Evolutionary conservation across 179 eudicot species (phyloP).

Genomic region (Sideroxylon spinosum): DNA sequence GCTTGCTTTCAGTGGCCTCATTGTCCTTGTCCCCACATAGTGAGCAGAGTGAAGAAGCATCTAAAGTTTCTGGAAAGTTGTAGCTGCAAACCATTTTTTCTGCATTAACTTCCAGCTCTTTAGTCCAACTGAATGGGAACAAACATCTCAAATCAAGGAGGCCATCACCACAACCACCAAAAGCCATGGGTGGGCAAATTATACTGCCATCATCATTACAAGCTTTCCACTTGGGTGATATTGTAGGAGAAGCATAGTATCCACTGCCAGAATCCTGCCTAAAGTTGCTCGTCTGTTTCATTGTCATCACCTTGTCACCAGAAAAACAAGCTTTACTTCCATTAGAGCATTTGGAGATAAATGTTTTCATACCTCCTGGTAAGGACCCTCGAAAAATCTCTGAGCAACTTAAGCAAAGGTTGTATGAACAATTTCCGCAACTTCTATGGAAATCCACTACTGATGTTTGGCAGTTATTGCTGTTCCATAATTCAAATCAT

Average conservation of each 20-base stretch:
- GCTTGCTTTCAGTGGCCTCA: conserved; percentile 28
- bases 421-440: conserved; percentile 76
- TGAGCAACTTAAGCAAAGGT: conserved; percentile 72
- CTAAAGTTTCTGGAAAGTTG: conserved; percentile 33
- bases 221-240: conserved; percentile 35
- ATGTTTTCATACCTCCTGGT: conserved; percentile 18
- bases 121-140: conserved; percentile 60
- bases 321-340: conserved; percentile 26
- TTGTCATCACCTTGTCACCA: conserved; percentile 24
- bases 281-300: conserved; percentile 16
- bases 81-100: conserved; percentile 42
- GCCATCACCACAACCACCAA: conserved; percentile 71
- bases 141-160: conserved; percentile 59
- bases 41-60: conserved; percentile 42
- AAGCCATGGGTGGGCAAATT: conserved; percentile 60
- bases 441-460: conserved; percentile 81
- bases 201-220: conserved; percentile 39
- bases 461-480: conserved; percentile 67
- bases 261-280: conserved; percentile 18
- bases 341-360: conserved; percentile 13
- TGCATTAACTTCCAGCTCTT: conserved; percentile 61
- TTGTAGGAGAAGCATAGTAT: conserved; percentile 22
- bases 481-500: conserved; percentile 34
- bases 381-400: conserved; percentile 41
- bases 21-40: conserved; percentile 31